Evolutionary conservation across 2,329 filamentous ascomycete species (phyloP).

Genomic region (Cercospora zeae-maydis): DNA sequence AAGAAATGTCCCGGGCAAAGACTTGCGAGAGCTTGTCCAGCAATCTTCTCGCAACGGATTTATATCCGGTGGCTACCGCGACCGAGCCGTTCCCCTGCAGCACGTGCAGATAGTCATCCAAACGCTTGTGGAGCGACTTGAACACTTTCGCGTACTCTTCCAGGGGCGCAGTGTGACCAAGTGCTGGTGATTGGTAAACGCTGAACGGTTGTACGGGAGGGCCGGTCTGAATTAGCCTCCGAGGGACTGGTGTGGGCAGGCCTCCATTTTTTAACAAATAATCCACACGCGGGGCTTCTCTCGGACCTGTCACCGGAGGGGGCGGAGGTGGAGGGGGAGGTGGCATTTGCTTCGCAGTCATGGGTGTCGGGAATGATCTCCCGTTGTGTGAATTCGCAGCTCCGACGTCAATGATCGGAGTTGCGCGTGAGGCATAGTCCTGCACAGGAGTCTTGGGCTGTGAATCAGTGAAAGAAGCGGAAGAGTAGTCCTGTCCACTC

Average conservation of each 20-base stretch:
- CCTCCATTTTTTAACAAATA: slow-evolving; percentile 90
- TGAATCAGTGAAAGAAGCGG: slow-evolving; percentile 43
- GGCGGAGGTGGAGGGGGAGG: slow-evolving; percentile 70
- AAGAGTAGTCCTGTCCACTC: slow-evolving; percentile 38
- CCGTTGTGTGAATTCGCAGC: slow-evolving; percentile 44
- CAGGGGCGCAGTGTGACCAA: slow-evolving; percentile 35
- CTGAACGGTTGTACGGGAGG: slow-evolving; percentile 57
- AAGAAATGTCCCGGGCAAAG: slow-evolving; percentile 86
- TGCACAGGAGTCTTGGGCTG: slow-evolving; percentile 46
- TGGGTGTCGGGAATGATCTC: slow-evolving; percentile 37
- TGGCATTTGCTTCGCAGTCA: slow-evolving; percentile 28
- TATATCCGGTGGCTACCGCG: slow-evolving; percentile 91
- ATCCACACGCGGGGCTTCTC: slow-evolving; percentile 78
- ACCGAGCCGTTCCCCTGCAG: slow-evolving; percentile 80
- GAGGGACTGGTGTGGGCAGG: slow-evolving; percentile 66
- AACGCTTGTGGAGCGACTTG: slow-evolving; percentile 72
- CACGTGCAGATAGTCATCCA: slow-evolving; percentile 83
- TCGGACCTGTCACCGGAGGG: slow-evolving; percentile 60
- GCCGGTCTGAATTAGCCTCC: slow-evolving; percentile 66
- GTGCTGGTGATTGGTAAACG: slow-evolving; percentile 53
- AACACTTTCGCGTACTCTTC: slow-evolving; percentile 58
- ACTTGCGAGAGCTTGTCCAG: slow-evolving; percentile 90
- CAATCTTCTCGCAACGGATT: slow-evolving; percentile 84
- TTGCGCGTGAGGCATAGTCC: slow-evolving; percentile 36
- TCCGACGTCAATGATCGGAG: slow-evolving; percentile 42